phyloP scores from a whole-genome alignment of 1,284 basidiomycete genomes.

The Moesziomyces sp. region DNA sequence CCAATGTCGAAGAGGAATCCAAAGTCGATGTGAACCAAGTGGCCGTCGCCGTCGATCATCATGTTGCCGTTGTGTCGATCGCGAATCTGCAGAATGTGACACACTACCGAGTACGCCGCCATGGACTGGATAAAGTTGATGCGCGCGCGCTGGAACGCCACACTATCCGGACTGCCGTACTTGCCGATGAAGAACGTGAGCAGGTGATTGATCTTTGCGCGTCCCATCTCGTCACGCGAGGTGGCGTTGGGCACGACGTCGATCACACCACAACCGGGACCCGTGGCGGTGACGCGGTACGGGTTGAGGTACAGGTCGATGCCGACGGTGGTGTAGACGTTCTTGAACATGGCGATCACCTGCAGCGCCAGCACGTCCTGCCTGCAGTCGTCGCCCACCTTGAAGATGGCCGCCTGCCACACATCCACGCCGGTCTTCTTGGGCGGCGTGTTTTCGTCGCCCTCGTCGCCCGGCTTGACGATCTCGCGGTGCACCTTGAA shows the following conservation, averaged over 20 bases:
- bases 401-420: slow-evolving; percentile 99
- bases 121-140: slow-evolving; percentile 98
- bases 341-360: slow-evolving; percentile 99
- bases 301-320: slow-evolving; percentile 92
- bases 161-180: slow-evolving; percentile 88
- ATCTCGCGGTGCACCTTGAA: slow-evolving; percentile 80
- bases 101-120: slow-evolving; percentile 99
- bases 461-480: slow-evolving; percentile 69
- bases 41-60: slow-evolving; percentile 97
- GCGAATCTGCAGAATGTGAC: slow-evolving; percentile 96
- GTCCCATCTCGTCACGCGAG: slow-evolving; percentile 98
- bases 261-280: slow-evolving; percentile 97
- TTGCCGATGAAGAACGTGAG: slow-evolving; percentile 93
- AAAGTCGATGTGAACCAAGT: slow-evolving; percentile 96
- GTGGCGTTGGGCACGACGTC: slow-evolving; percentile 98
- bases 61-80: slow-evolving; percentile 99
- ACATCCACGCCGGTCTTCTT: slow-evolving; percentile 72
- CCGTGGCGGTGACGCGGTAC: slow-evolving; percentile 96
- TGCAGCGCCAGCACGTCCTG: slow-evolving; percentile 97
- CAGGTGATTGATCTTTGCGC: slow-evolving; percentile 96
- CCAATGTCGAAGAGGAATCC: slow-evolving; percentile 98
- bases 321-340: slow-evolving; percentile 88
- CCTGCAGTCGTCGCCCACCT: slow-evolving; percentile 98
- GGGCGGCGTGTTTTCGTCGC: slow-evolving; percentile 41
- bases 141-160: slow-evolving; percentile 90